Base-by-base conservation (phyloP, 169 alveolate genomes). In the Cryptosporidium parvum region DNA sequence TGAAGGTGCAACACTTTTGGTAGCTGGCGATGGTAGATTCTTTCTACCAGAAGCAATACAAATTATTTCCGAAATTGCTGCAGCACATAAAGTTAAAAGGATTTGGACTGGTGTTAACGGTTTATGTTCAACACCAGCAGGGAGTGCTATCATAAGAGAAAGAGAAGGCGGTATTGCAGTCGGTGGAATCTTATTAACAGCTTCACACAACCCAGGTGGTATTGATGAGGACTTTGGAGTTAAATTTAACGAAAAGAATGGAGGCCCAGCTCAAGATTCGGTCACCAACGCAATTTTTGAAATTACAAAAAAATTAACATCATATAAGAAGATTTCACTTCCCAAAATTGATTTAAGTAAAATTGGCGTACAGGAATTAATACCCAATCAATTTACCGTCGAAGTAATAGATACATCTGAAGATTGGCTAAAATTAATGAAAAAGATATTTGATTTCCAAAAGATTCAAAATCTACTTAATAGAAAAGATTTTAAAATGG, bases 151-250 rank as follows among this genome's bases (percentile, higher is more conserved):
- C 29, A 95, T 97, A 52, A 94, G 99, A 71, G 93, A 93, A 48
- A 92, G 95, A 3, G 93, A 93, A 56, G 94, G 93, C 2, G 96
- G 96, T 42, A 85, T 86, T 61, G 94, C 97, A 59, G 93, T 94
- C 59, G 99, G 98, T n/a, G 99, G 97, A 4, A 93, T 97, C 39
- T 87, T 97, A 48, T 91, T 97, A 18, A 96, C 99, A 29, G 99
- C 99, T 21, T 94, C 97, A 45, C 99, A 97, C 87, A 97, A 97
- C 87, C 99, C 99, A 35, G 99, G 98, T 33, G 99, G 99, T 10
- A 94, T 95, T 56, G 93, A 96, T 56, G 96, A 94, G 12, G 99
- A 97, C 92, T 96, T 97, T 91, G 99, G 99, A 52, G 95, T 97
- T 68, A 97, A 97, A 91, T 96, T 94, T 93, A 96, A 97, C 92